Conservation (phyloP, 1,284 basidiomycete species). For the Irpex sp. region DNA sequence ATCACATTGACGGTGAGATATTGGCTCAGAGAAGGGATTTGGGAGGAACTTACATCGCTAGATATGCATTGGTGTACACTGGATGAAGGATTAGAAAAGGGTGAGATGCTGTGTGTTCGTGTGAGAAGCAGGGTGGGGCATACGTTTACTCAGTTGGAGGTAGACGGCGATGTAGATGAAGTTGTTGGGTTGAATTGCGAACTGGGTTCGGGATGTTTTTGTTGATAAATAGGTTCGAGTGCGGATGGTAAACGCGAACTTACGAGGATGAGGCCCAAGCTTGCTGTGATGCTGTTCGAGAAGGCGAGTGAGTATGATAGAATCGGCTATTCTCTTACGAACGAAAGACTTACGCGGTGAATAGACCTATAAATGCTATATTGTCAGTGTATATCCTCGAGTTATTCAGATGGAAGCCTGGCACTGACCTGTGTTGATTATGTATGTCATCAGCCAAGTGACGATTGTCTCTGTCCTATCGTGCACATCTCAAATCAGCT, state of each 20-base stretch:
- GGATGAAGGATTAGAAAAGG: not conserved
- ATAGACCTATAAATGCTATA: conserved; percentile 19
- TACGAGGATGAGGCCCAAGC: conserved; percentile 36
- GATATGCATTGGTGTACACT: not conserved
- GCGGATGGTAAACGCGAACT: conserved; percentile 2
- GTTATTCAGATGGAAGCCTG: not conserved
- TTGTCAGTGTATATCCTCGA: not conserved
- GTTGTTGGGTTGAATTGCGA: conserved; percentile 42
- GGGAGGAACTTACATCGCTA: not conserved
- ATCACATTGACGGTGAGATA: not conserved
- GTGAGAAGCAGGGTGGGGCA: conserved; percentile 15
- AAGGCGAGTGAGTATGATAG: not conserved
- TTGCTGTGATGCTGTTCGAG: conserved; percentile 38
- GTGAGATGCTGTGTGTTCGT: not conserved
- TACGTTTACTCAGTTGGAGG: conserved; percentile 46
- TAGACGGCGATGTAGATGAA: conserved; percentile 50
- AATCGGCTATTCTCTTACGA: not conserved
- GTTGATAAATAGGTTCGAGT: not conserved
- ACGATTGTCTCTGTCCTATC: conserved; percentile 32
- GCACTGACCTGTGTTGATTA: conserved; percentile 30
- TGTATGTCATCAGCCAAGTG: conserved; percentile 30
- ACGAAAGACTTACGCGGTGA: conserved; percentile 41
- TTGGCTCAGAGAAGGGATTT: not conserved
- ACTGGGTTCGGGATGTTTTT: conserved; percentile 19
- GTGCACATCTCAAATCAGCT: not conserved